These are phyloP conservation scores for Suhomyces sp. DNA, from an alignment of 805 yeast species.

Conservation along the genomic window DNA sequence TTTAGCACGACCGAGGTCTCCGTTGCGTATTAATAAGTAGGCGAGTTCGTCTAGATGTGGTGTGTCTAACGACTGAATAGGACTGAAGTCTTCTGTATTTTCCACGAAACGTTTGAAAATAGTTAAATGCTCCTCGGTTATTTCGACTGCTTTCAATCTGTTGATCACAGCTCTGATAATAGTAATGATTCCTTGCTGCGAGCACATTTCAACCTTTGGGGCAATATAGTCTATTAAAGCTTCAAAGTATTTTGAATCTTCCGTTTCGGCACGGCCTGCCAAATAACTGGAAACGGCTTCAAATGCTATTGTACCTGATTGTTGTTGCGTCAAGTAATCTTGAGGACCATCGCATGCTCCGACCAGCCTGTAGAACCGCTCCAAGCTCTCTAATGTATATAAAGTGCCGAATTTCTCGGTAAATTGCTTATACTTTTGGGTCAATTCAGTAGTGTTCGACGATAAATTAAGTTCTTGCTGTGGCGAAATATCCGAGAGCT, in stretches of 20 bases:
- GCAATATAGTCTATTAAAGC: background rate
- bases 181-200: background rate
- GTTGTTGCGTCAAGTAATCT: background rate
- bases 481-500: slow-evolving; percentile 12
- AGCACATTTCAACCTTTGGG: background rate
- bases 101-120: background rate
- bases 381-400: slow-evolving; percentile 3
- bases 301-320: background rate
- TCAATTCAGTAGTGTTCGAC: background rate
- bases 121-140: background rate
- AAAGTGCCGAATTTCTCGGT: background rate
- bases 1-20: slow-evolving; percentile 12
- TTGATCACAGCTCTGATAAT: background rate
- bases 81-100: background rate
- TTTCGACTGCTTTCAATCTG: background rate
- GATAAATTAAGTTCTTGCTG: background rate
- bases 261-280: background rate
- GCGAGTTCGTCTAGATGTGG: slow-evolving; percentile 24
- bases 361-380: slow-evolving; percentile 1
- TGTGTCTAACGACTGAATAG: slow-evolving; percentile 12
- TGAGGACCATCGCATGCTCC: background rate
- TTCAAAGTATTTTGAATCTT: background rate
- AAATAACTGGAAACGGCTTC: slow-evolving; percentile 1
- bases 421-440: background rate
- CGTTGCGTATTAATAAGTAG: slow-evolving; percentile 12